Evolutionary conservation across 345 rosid species (phyloP), one percentile per base, ranked within the genome.

Genomic region (Salix brachista): DNA sequence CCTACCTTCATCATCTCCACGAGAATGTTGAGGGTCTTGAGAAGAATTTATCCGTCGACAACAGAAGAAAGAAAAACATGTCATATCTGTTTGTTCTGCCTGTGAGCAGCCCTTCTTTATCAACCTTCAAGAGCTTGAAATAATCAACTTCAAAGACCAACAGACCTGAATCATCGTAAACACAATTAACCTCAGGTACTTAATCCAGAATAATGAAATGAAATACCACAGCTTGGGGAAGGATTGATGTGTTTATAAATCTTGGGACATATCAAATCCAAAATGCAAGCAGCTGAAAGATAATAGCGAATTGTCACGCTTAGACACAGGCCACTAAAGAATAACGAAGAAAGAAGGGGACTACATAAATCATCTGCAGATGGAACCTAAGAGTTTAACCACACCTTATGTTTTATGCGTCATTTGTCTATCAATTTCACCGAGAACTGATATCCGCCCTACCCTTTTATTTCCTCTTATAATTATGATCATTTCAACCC

Each of bases 1-100:
- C 34, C 54, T 83, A 95, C 99, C 99, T 88, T 88, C 93, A 69
- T 86, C 88, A 75, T 75, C 87, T 50, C 81, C 94, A 30, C 77
- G 76, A 74, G 71, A 23, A 41, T 9, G 58, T 41, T 41, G 44
- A 41, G 44, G 12, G 11, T 23, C 68, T 30, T 42, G 77, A 23
- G 71, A 69, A 52, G 87, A 71, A 67, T 41, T 79, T 6, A 6
- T 64, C 73, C 44, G 79, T 36, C 75, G 67, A 65, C 87, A 21
- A 80, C 78, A 86, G 58, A 84, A 78, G 87, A 83, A 92, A 76
- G 87, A 74, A 85, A 88, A 90, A 78, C 94, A 95, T 78, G 78
- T 77, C 98, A 90, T 92, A 77, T 81, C 80, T 76, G 82, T 66
- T 72, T 32, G 72, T 50, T 73, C 70, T 44, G 78, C 81, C 72